Evolutionary conservation across 805 yeast genomes (phyloP), one percentile per base, ranked within the genome.

Genomic region (Candida sakaeoensis): DNA sequence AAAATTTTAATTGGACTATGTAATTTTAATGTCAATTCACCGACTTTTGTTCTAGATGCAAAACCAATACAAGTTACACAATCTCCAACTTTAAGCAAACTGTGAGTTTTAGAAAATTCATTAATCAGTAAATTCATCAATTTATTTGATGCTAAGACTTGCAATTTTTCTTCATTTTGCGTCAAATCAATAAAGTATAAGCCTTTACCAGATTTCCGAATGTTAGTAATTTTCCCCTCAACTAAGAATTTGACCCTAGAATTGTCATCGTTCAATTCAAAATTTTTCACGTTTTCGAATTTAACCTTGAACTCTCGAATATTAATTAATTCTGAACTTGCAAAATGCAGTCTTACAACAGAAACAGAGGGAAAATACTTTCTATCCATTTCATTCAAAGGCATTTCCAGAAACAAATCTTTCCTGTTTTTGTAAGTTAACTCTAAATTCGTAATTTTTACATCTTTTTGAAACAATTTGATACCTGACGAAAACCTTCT

Each of bases 21-120:
- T 9, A 81, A 70, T 46, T 84, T 78, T 37, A 91, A 53, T 1
- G 96, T 82, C 6, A 89, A 62, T 48, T 90, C 95, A 0, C 91
- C 93, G 3, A 79, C 77, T 40, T 81, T 79, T 0, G 97, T 86
- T 2, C 74, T 57, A 18, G 91, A 86, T 0, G 96, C 89, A 17
- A 50, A 55, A 0, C 99, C 99, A 3, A 60, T 51, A 17, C 82
- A 77, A 6, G 76, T 62, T 3, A 91, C 63, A 32, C 72, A 74
- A 53, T 91, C 99, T 0, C 96, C 96, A 16, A 74, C 74, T 35
- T 82, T 69, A 28, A 88, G 60, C 22, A 62, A 54, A 3, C 56
- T 55, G 49, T 74, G 79, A 6, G 33, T 18, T 34, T 45, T 57
- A 3, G 54, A 52, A 46, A 79, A 80, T 29, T 68, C 70, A 0